Evolutionary conservation across 257 asterid genomes (phyloP), one percentile per base, ranked within the genome.

Genomic region (Voacanga thouarsii): DNA sequence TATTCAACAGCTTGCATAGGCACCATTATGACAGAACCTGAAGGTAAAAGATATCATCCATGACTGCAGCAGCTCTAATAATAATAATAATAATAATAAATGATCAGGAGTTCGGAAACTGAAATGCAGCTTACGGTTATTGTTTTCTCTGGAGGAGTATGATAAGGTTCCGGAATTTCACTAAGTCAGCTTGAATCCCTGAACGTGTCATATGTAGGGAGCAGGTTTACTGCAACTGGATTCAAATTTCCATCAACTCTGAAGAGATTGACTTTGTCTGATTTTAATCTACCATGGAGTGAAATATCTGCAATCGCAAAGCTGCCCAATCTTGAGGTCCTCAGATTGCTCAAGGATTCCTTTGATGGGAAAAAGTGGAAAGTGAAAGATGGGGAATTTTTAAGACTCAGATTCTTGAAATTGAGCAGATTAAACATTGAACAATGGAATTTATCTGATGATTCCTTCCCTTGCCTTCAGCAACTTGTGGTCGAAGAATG

Each of bases 11-110:
- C 71, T 6, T 19, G 24, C 21, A 43, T 21, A 76, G 41, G 44
- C 24, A 30, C 6, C 26, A 28, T 66, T 16, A 4, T 21, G 12
- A 51, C 75, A 18, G 10, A 83, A 94, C 99, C 99, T 95, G 99
- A 77, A 84, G 86, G 80, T 80, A 80, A 85, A 89, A 92, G 84
- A 95, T 95, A 44, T 87, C 85, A 76, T 95, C 96, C 91, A 95
- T 90, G 81, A 92, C 75, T 80, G 59, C 85, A 77, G 98, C 97
- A 84, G 97, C 99, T n/a, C n/a, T n/a, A n/a, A n/a, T n/a, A n/a
- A n/a, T n/a, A n/a, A n/a, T n/a, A n/a, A n/a, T n/a, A n/a, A n/a
- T n/a, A n/a, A n/a, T n/a, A n/a, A n/a, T n/a, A n/a, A n/a, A n/a
- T n/a, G n/a, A n/a, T n/a, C 47, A n/a, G 23, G 63, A 50, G 6